Percentiles rank a stretch among this genome's conserved stretches.
Evolutionary conservation across 2,329 filamentous ascomycete species (phyloP).

Genomic region (Zymoseptoria tritici): DNA sequence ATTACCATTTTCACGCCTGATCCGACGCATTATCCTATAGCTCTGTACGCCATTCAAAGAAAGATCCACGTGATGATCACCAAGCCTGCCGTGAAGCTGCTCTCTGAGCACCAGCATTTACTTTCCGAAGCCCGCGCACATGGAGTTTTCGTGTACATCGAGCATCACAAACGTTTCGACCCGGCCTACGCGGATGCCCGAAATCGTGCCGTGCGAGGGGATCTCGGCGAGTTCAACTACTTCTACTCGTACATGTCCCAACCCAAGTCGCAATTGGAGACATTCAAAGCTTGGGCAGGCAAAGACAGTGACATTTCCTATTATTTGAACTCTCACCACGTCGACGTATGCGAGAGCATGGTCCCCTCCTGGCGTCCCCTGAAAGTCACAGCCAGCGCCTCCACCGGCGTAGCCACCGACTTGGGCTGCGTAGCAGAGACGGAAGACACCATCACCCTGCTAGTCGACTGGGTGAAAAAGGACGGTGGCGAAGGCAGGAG

Average conservation of each 20-base stretch:
- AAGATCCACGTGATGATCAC: constrained; percentile 87
- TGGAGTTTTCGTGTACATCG: constrained; percentile 83
- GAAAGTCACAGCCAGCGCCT: constrained; percentile 69
- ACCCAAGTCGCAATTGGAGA: constrained; percentile 83
- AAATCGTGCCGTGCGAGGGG: constrained; percentile 57
- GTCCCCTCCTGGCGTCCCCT: constrained; percentile 66
- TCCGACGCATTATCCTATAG: constrained; percentile 86
- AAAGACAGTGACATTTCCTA: constrained; percentile 63
- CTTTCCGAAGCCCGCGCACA: constrained; percentile 63
- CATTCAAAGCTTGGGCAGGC: constrained; percentile 82
- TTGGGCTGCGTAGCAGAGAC: constrained; percentile 74
- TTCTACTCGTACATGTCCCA: constrained; percentile 97
- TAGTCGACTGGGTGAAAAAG: constrained; percentile 80
- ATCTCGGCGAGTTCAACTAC: constrained; percentile 90
- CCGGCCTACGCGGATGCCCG: constrained; percentile 85
- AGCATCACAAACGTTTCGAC: constrained; percentile 96
- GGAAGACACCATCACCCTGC: constrained; percentile 86
- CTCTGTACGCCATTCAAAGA: constrained; percentile 81
- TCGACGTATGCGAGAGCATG: constrained; percentile 91
- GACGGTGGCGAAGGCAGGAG: constrained; percentile 58
- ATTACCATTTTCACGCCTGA: constrained; percentile 96
- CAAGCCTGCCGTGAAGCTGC: constrained; percentile 82
- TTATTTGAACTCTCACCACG: constrained; percentile 91
- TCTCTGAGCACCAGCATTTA: constrained; percentile 71
- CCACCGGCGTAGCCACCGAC: constrained; percentile 68